Evolutionary conservation across 208 protist species (phyloP).

Genomic region (Lotmaria passim): DNA sequence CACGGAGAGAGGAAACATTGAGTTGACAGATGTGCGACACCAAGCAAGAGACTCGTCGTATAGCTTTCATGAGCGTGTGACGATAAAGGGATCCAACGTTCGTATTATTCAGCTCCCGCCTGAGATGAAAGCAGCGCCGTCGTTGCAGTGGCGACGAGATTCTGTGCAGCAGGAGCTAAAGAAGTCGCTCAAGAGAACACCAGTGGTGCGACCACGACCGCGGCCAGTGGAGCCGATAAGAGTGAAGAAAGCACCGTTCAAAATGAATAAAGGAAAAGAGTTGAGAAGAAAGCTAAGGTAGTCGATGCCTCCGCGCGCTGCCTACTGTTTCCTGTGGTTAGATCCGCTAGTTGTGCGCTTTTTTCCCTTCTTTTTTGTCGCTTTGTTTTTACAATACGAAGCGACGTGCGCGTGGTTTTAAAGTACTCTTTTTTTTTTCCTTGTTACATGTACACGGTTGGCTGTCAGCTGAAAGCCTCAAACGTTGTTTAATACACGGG

Average conservation of each 20-base stretch:
- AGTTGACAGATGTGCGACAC: conserved; percentile 57
- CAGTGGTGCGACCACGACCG: conserved; percentile 11
- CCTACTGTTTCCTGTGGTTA: no score
- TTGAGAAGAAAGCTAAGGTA: conserved; percentile 31
- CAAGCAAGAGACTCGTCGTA: conserved; percentile 62
- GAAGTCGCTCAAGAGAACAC: conserved; percentile 27
- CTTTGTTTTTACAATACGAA: no score
- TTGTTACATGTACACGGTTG: no score
- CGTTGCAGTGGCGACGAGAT: conserved; percentile 56
- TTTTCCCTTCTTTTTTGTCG: no score
- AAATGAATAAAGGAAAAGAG: conserved; percentile 30
- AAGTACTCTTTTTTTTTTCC: no score
- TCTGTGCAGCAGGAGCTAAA: conserved; percentile 58
- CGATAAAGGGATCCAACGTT: conserved; percentile 49
- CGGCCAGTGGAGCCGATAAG: background rate
- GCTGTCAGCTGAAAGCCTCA: no score
- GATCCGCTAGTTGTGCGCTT: no score
- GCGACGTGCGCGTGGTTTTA: no score
- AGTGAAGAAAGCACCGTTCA: conserved; percentile 23
- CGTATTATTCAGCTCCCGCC: conserved; percentile 64
- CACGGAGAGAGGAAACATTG: conserved; percentile 52
- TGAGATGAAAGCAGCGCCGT: conserved; percentile 60
- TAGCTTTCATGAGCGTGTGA: conserved; percentile 56
- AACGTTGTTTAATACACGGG: no score
- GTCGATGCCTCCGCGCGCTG: background rate